These are phyloP conservation scores for Coniferiporia weirii DNA, from an alignment of 1,284 basidiomycete species.

Conservation along the genomic window DNA sequence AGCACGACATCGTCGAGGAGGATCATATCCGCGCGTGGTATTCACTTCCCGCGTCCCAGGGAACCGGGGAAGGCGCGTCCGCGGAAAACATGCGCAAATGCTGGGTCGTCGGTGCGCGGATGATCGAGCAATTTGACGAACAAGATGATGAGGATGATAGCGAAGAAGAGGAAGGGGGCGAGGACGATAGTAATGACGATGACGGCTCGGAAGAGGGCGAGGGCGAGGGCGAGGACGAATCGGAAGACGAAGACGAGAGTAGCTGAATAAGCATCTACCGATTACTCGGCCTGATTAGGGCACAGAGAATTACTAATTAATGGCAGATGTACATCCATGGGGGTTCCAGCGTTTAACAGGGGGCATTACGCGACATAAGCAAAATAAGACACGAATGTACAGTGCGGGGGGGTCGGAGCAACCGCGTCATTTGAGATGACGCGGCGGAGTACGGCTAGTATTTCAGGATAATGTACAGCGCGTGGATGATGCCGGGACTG, in stretches of 20 bases:
- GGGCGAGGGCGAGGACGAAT: too few species aligned
- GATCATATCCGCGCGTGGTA: conserved; percentile 76
- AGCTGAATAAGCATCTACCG: too few species aligned
- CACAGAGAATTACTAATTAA: neutral
- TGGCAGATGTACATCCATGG: neutral
- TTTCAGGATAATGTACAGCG: conserved; percentile 71
- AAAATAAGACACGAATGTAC: too few species aligned
- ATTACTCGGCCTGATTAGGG: too few species aligned
- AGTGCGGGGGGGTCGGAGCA: too few species aligned
- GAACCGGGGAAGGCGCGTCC: conserved; percentile 37
- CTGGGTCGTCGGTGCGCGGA: conserved; percentile 64
- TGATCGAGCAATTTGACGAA: conserved; percentile 74
- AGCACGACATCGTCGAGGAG: conserved; percentile 74
- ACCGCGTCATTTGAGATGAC: neutral
- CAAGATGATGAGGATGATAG: conserved; percentile 32
- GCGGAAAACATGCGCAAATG: conserved; percentile 58
- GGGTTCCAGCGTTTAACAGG: too few species aligned
- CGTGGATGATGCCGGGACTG: conserved; percentile 74
- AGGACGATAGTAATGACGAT: too few species aligned
- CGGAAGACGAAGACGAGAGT: too few species aligned
- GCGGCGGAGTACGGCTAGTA: conserved; percentile 30
- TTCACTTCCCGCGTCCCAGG: conserved; percentile 42
- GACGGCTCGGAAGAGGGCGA: neutral
- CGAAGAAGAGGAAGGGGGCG: neutral
- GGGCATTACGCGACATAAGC: too few species aligned